Percentiles rank a stretch among this genome's conserved stretches.
phyloP scores from a whole-genome alignment of 2,329 filamentous ascomycete species.

The Colletotrichum orchidophilum region DNA sequence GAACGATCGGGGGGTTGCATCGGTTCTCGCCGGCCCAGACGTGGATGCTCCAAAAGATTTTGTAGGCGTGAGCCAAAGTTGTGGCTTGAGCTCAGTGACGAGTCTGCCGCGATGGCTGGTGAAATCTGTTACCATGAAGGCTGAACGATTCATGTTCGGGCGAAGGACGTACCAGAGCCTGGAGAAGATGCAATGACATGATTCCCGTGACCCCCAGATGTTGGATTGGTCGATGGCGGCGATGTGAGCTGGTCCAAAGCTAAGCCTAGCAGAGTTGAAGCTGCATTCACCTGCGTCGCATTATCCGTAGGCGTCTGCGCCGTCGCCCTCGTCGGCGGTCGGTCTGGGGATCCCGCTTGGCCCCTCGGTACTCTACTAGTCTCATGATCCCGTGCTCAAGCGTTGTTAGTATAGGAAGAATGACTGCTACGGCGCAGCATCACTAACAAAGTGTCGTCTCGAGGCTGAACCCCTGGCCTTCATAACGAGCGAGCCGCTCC shows the following conservation, averaged over 20 bases:
- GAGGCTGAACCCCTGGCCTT: slow-evolving; percentile 11
- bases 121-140: background rate
- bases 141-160: background rate
- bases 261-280: slow-evolving; percentile 11
- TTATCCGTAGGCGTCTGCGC: slow-evolving; percentile 14
- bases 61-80: slow-evolving; percentile 35
- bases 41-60: slow-evolving; percentile 33
- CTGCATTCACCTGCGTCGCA: slow-evolving; percentile 24
- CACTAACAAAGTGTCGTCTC: background rate
- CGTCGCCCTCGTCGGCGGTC: background rate
- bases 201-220: background rate
- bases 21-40: slow-evolving; percentile 17
- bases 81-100: slow-evolving; percentile 33
- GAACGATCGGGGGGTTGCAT: background rate
- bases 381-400: background rate
- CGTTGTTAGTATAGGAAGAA: background rate
- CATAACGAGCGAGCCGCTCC: slow-evolving; percentile 33
- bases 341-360: background rate
- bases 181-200: background rate
- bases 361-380: background rate
- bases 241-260: slow-evolving; percentile 14
- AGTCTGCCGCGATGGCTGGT: slow-evolving; percentile 34
- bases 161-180: background rate
- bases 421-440: accelerated
- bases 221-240: background rate